phyloP scores from a whole-genome alignment of 306 rosid species.

The Cucumis melo region DNA sequence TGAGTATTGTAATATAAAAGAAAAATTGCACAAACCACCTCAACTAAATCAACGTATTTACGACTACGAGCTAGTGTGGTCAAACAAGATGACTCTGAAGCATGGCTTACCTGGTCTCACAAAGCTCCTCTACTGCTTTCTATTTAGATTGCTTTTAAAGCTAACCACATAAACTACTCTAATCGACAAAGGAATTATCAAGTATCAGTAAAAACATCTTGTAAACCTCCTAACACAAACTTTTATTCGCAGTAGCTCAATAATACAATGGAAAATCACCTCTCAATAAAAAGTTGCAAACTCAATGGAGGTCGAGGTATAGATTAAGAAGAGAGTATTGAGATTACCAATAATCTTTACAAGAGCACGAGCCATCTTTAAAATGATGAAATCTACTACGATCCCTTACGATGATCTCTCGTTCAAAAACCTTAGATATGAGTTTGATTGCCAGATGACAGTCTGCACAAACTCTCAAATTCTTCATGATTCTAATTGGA shows the following conservation, averaged over 20 bases:
- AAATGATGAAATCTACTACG: slow-evolving; percentile 36
- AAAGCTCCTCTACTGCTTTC: background rate
- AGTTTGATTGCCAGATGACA: slow-evolving; percentile 30
- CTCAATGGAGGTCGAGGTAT: background rate
- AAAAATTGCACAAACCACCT: no score
- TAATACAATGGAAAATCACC: background rate
- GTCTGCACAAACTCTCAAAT: slow-evolving; percentile 29
- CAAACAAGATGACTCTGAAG: background rate
- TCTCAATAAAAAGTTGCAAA: background rate
- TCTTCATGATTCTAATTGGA: slow-evolving; percentile 26
- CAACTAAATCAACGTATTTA: no score
- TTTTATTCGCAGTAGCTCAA: background rate
- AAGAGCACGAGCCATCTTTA: slow-evolving; percentile 24
- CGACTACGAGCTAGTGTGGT: background rate
- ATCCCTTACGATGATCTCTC: slow-evolving; percentile 29
- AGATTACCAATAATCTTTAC: slow-evolving; percentile 29
- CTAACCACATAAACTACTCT: background rate
- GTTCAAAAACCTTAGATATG: slow-evolving; percentile 21
- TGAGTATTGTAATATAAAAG: no score
- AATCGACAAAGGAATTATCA: background rate
- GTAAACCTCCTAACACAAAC: background rate
- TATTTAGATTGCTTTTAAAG: background rate
- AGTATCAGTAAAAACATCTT: background rate
- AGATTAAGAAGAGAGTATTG: background rate
- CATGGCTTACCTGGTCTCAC: background rate